Base-by-base conservation (phyloP, 78 protist genomes). In the Dictyostelium capitatum region DNA sequence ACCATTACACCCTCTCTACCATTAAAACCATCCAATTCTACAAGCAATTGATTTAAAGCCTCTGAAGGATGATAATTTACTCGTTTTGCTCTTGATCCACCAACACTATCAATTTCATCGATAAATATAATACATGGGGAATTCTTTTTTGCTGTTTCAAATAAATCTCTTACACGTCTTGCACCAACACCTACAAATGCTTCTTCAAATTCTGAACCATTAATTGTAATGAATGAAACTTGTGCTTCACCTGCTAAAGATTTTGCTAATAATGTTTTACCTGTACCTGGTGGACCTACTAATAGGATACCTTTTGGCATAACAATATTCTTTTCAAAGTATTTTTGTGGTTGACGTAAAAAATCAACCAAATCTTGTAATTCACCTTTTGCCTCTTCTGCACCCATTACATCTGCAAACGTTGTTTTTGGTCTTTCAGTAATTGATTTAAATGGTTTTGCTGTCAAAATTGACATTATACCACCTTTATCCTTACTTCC, bases 181-280 rank as follows among this genome's bases (percentile, higher is more conserved):
- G 98, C 98, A 47, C 99, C 99, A 17, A 98, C 99, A 17, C 99
- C 99, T 20, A 98, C 98, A 72, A 90, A 98, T 95, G 98, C 90
- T 69, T 98, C 98, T 46, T 97, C 99, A 93, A 97, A 98, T 64
- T 98, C 98, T 10, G 97, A 95, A 9, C 98, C 98, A 20, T 96
- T 87, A 80, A 73, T 80, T 43, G 95, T 91, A 46, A 97, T 85
- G 94, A 98, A 98, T 17, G 97, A 97, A 4, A 96, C 98, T 1
- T 85, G 94, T 0, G 99, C 98, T 80, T 98, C 99, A 4, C 98
- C 98, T 6, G 99, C 99, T 25, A 98, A 78, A 4, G 99, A 98
- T 12, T 97, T 82, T 46, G 99, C 99, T 4, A 98, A 90, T 53
- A 98, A 91, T 2, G 99, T 98, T 85, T 98, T 98, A 41, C 99